Percentiles rank a stretch among this genome's conserved stretches.
These are phyloP conservation scores for Starmerella bombicola DNA, from an alignment of 805 yeast genomes.

Conservation along the genomic window DNA sequence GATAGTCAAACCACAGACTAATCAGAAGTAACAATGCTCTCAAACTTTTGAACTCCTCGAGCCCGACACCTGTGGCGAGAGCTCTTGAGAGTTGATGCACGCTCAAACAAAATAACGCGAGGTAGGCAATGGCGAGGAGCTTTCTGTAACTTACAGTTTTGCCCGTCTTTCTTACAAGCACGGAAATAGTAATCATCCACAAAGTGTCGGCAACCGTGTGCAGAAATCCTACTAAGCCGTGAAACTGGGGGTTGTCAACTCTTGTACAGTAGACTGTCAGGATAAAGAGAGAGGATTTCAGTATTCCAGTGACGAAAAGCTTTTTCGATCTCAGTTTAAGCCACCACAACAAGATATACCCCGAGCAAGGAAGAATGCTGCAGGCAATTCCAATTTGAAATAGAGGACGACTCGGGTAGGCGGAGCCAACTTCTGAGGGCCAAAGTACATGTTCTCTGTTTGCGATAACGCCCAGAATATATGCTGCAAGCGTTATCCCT, in stretches of 20 bases:
- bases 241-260: slow-evolving; percentile 29
- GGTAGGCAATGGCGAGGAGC: slow-evolving; percentile 3
- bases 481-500: not conserved
- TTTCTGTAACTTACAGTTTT: not conserved
- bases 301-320: slow-evolving; percentile 38
- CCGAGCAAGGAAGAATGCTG: slow-evolving; percentile 70
- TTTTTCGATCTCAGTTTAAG: slow-evolving; percentile 3
- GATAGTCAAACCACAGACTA: slow-evolving; percentile 7
- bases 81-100: slow-evolving; percentile 14
- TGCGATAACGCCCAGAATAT: slow-evolving; percentile 9
- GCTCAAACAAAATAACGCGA: slow-evolving; percentile 2
- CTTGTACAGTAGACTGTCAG: slow-evolving; percentile 82
- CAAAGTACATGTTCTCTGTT: slow-evolving; percentile 31
- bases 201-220: slow-evolving; percentile 6
- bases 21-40: slow-evolving; percentile 6
- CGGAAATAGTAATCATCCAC: slow-evolving; percentile 17
- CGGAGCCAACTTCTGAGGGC: slow-evolving; percentile 66
- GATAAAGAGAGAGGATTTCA: slow-evolving; percentile 67
- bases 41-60: slow-evolving; percentile 5
- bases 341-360: slow-evolving; percentile 34
- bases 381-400: slow-evolving; percentile 71
- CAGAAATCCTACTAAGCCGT: slow-evolving; percentile 18
- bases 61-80: slow-evolving; percentile 12
- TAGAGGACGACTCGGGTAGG: slow-evolving; percentile 74
- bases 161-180: not conserved